Evolutionary conservation across 2,329 filamentous ascomycete genomes (phyloP), one percentile per base, ranked within the genome.

Genomic region (Colletotrichum horii): DNA sequence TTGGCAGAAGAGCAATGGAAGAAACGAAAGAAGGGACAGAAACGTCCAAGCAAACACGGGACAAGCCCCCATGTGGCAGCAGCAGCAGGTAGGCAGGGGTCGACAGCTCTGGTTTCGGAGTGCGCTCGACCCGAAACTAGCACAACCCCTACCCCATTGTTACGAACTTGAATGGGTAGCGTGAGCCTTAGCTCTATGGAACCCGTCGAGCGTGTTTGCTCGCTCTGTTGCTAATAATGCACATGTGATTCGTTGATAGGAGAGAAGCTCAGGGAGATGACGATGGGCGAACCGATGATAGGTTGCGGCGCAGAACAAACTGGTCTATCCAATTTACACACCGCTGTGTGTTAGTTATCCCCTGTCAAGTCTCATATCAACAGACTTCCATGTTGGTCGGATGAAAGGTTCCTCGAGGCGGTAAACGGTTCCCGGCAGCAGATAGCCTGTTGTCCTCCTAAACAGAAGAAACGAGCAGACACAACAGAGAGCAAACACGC

Each of bases 121-220:
- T 71, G 16, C 36, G 70, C 28, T 55, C 70, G 32, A 71, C 70
- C 74, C 74, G 74, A 69, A 65, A 76, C 74, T 76, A 76, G 43
- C 64, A 60, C 56, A 68, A 56, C 56, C 69, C 70, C 71, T 72
- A 34, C 38, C 32, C 55, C 62, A 24, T 75, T 56, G 34, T 24
- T 55, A 19, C 30, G 15, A 55, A 55, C n/a, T 61, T 34, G 28
- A 36, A 58, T 61, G 56, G 64, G n/a, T 52, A 36, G 68, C 48
- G 66, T 48, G 32, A 64, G 32, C 38, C 64, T 43, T 32, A 43
- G 22, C 48, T n/a, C 19, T n/a, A 38, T 16, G 32, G 19, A 34
- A 32, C 62, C 34, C 52, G 12, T n/a, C 15, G 55, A 32, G 26
- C 14, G 9, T 34, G 19, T 22, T 14, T n/a, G 14, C 19, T 26